phyloP scores from a whole-genome alignment of 106 monocot species.

The Ottelia alismoides region DNA sequence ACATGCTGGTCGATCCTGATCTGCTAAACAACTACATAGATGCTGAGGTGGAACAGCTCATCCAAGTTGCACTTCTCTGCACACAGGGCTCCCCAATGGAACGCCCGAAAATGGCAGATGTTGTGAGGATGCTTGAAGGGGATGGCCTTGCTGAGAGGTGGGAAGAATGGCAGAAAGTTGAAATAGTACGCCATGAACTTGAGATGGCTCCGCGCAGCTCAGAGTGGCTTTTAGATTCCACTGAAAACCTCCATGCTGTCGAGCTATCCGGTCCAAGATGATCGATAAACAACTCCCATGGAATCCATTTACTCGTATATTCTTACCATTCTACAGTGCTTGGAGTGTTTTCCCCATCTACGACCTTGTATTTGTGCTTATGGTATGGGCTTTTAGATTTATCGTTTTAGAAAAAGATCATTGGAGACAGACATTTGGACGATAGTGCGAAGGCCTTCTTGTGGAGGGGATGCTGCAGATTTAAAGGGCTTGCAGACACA shows the following conservation, averaged over 20 bases:
- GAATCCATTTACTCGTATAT: too few relatives aligned
- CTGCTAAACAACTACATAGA: conserved; percentile 51
- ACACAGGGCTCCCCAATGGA: conserved; percentile 58
- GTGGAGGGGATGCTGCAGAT: too few relatives aligned
- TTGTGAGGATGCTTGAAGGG: conserved; percentile 71
- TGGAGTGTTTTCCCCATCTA: too few relatives aligned
- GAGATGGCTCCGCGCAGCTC: conserved; percentile 24
- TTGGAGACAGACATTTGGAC: too few relatives aligned
- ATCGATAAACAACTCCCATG: too few relatives aligned
- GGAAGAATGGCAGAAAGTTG: conserved; percentile 73
- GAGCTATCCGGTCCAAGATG: conserved; percentile 58
- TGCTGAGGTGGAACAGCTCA: conserved; percentile 52
- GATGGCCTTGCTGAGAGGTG: conserved; percentile 69
- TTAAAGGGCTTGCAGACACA: too few relatives aligned
- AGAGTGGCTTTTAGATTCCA: conserved; percentile 48
- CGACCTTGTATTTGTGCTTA: too few relatives aligned
- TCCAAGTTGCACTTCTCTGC: conserved; percentile 66
- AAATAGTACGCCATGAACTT: conserved; percentile 34
- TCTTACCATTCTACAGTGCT: too few relatives aligned
- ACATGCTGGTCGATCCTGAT: conserved; percentile 62
- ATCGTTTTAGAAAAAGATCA: too few relatives aligned
- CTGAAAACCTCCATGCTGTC: conserved; percentile 39
- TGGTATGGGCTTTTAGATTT: too few relatives aligned
- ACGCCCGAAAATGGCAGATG: conserved; percentile 67
- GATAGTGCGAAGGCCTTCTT: too few relatives aligned